These are phyloP conservation scores for Solanum pimpinellifolium DNA, from an alignment of 257 asterid genomes.

Conservation along the genomic window DNA sequence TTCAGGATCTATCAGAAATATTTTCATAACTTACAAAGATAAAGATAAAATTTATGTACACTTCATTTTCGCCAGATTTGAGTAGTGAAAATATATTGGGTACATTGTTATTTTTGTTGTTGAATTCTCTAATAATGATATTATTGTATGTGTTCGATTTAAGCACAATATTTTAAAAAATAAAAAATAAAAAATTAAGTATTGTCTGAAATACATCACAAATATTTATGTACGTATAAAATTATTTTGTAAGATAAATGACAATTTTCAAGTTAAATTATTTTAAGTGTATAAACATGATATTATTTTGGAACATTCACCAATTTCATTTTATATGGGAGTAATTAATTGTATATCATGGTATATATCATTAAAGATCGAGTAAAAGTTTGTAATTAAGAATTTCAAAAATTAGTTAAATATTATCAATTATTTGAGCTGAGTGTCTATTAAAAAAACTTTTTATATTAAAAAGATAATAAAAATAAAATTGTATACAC, in stretches of 20 bases:
- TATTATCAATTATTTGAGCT: no score
- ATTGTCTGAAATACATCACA: neutral
- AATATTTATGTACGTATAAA: no score
- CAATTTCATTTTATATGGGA: neutral
- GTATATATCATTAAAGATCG: neutral
- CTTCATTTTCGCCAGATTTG: rapidly evolving
- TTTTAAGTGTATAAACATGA: no score
- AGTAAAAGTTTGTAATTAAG: neutral
- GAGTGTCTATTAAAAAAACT: no score
- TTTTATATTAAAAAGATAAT: no score
- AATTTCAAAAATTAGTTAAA: neutral
- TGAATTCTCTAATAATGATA: neutral
- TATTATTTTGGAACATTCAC: neutral
- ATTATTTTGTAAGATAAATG: neutral
- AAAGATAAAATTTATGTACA: no score
- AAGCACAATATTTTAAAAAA: neutral
- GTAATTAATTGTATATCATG: neutral
- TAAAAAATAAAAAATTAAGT: no score
- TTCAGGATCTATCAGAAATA: no score
- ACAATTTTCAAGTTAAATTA: no score
- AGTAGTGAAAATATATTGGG: no score
- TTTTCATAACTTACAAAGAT: no score
- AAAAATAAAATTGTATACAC: no score
- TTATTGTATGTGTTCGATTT: neutral
- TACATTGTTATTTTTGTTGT: neutral